phyloP scores from a whole-genome alignment of 2,329 filamentous ascomycete genomes.

The Monosporascus sp. region DNA sequence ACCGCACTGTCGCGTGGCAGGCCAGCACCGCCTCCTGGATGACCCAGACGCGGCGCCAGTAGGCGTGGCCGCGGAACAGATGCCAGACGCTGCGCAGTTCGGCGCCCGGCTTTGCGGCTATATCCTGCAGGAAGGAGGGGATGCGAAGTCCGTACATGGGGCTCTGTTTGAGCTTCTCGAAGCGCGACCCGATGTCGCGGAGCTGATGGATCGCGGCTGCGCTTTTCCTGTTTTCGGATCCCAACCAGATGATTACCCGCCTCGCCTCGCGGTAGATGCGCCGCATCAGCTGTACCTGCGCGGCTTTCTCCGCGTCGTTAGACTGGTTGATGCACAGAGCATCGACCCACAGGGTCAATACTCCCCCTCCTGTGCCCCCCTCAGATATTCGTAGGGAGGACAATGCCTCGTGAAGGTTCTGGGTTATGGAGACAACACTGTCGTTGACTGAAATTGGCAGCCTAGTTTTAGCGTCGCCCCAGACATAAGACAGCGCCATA shows the following conservation, averaged over 20 bases:
- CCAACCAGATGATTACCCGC: constrained; percentile 3
- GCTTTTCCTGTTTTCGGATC: background rate
- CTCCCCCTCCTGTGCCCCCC: background rate
- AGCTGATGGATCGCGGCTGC: background rate
- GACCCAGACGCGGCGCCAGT: background rate
- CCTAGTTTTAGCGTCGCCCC: constrained; percentile 1
- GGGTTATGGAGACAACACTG: background rate
- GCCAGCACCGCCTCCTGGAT: background rate
- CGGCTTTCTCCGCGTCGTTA: background rate
- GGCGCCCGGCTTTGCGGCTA: background rate
- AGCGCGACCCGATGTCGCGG: background rate
- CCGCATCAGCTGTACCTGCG: constrained; percentile 5
- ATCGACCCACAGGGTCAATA: constrained; percentile 3
- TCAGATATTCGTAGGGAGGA: background rate
- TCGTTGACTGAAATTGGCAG: background rate
- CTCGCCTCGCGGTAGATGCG: constrained; percentile 5
- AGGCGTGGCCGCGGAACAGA: background rate
- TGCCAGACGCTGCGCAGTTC: background rate
- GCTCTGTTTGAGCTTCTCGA: background rate
- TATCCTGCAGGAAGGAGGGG: background rate
- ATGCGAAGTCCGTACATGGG: background rate
- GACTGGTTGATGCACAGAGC: constrained; percentile 9
- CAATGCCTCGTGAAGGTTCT: constrained; percentile 1
- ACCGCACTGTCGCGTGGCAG: background rate
- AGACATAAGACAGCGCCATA: constrained; percentile 5